phyloP scores from a whole-genome alignment of 805 yeast species.

The Starmerella vaccinii region DNA sequence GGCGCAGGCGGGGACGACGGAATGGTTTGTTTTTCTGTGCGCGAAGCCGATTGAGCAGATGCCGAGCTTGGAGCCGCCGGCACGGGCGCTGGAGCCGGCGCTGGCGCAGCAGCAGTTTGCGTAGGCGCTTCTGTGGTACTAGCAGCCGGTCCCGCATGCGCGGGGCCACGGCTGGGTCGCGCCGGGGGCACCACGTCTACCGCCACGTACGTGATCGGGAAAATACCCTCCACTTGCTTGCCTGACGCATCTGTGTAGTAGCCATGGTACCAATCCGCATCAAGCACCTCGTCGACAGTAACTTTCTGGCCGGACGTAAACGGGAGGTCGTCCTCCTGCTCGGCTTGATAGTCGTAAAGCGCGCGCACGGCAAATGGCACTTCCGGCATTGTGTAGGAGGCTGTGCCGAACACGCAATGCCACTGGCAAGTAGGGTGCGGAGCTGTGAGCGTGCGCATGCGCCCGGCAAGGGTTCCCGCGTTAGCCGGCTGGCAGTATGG shows the following conservation, averaged over 20 bases:
- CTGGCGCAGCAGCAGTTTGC: constrained; percentile 5
- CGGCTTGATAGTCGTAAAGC: constrained; percentile 54
- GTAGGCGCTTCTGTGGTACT: not conserved
- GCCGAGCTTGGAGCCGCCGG: constrained; percentile 16
- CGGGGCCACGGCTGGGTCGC: constrained; percentile 15
- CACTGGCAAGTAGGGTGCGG: not conserved
- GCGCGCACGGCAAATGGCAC: constrained; percentile 62
- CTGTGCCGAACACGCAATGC: constrained; percentile 2
- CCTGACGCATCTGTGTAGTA: constrained; percentile 41
- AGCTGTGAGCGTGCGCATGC: constrained; percentile 1
- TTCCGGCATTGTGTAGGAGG: constrained; percentile 10
- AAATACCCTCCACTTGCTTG: constrained; percentile 52
- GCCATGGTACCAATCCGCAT: constrained; percentile 88
- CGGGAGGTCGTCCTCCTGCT: constrained; percentile 73
- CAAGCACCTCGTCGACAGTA: constrained; percentile 69
- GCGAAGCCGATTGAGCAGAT: not conserved
- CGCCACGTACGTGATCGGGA: constrained; percentile 80
- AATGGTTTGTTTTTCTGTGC: not conserved
- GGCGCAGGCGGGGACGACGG: constrained; percentile 6
- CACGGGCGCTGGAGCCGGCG: constrained; percentile 22
- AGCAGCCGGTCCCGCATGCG: constrained; percentile 10
- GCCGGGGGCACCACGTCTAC: constrained; percentile 14
- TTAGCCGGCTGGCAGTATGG: not conserved
- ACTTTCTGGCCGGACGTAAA: constrained; percentile 60
- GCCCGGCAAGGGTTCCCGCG: not conserved